These are phyloP conservation scores for Apiospora sp. DNA, from an alignment of 2,329 filamentous ascomycete genomes.

Conservation along the genomic window DNA sequence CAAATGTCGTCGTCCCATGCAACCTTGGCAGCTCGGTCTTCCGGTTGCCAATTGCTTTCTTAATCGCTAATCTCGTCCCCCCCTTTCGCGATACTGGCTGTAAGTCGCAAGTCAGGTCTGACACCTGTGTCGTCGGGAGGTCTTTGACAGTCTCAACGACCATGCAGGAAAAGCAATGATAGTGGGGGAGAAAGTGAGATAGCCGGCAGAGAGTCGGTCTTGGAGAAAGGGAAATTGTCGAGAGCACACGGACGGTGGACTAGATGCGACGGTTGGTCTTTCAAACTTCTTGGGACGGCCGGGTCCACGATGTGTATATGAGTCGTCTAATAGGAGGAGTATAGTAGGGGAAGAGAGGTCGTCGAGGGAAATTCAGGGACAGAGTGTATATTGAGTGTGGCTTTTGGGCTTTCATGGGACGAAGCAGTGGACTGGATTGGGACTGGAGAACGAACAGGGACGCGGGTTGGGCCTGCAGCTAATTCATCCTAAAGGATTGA, in stretches of 20 bases:
- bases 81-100: neutral
- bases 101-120: conserved; percentile 12
- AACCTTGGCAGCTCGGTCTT: neutral
- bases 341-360: conserved; percentile 7
- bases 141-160: conserved; percentile 20
- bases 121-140: conserved; percentile 13
- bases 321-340: neutral
- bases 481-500: conserved; percentile 13
- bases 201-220: conserved; percentile 9
- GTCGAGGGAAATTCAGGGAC: conserved; percentile 21
- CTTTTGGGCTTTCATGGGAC: conserved; percentile 19
- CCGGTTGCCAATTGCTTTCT: neutral
- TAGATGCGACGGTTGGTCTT: conserved; percentile 11
- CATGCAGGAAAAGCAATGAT: conserved; percentile 19
- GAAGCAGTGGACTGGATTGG: neutral
- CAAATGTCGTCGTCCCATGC: conserved; percentile 11
- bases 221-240: conserved; percentile 16
- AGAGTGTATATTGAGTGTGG: conserved; percentile 22
- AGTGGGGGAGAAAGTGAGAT: conserved; percentile 13
- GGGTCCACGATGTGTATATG: conserved; percentile 21
- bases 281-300: conserved; percentile 11
- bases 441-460: neutral
- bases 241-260: conserved; percentile 15
- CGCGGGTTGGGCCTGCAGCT: conserved; percentile 21
- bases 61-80: neutral